Conservation (phyloP, 129 eudicot genomes). For the Flaveria brownii region DNA sequence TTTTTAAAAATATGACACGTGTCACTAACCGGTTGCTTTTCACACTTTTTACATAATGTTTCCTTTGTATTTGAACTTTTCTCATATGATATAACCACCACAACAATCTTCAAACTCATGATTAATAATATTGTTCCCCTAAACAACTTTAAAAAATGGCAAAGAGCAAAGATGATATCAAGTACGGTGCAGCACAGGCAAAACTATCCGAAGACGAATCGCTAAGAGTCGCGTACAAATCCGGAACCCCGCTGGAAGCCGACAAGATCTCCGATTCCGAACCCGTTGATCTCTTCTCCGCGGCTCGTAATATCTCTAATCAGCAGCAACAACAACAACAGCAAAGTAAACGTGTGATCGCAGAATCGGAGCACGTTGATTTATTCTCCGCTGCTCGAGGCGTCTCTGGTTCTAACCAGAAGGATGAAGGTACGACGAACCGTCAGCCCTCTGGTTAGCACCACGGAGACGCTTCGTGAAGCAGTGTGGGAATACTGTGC, state of each 20-base stretch:
- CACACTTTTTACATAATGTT: no score
- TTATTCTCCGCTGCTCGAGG: constrained; percentile 31
- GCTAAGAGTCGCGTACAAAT: constrained; percentile 38
- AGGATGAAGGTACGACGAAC: constrained; percentile 3
- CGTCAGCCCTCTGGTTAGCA: constrained; percentile 9
- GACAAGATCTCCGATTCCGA: constrained; percentile 57
- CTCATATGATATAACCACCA: no score
- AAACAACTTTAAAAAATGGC: constrained; percentile 26
- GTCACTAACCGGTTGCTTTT: no score
- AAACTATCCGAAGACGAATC: constrained; percentile 49
- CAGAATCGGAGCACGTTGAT: constrained; percentile 45
- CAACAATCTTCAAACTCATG: no score
- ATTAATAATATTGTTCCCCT: no score
- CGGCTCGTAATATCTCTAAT: constrained; percentile 37
- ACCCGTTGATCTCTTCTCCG: constrained; percentile 52
- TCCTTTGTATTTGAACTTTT: no score
- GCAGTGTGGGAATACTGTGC: no score
- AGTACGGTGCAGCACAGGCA: constrained; percentile 47
- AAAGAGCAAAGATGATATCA: constrained; percentile 52
- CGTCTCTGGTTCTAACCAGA: constrained; percentile 1
- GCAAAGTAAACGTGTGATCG: constrained; percentile 31
- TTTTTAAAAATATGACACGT: no score
- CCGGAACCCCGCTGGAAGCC: constrained; percentile 56
- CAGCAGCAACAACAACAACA: constrained; percentile 35
- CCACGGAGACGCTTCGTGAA: no score